Base-by-base conservation (phyloP, 139 green algal species). In the Choricystis sp. region DNA sequence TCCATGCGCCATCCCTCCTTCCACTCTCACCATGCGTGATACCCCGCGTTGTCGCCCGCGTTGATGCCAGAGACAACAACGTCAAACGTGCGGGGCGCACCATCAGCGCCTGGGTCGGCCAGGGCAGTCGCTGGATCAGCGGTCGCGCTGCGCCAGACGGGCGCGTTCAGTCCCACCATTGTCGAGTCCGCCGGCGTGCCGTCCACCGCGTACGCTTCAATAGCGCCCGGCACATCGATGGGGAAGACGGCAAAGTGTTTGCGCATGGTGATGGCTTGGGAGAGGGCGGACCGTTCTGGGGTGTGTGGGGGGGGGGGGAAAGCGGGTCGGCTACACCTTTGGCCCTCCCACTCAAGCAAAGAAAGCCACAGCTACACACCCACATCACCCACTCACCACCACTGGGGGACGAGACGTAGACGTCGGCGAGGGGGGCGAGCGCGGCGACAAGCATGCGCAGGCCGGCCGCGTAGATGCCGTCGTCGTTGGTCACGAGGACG, bases 11-110 rank as follows among this genome's bases (percentile, higher is more conserved):
- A n/a, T n/a, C n/a, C n/a, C n/a, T n/a, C n/a, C n/a, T n/a, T n/a
- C n/a, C n/a, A n/a, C n/a, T 24, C 67, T 69, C 90, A 92, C 23
- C 89, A 85, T 31, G 90, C 78, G 52, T 92, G 85, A 57, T 87
- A 67, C 4, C 85, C 85, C 28, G 66, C 75, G 72, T 92, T 92
- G 76, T 92, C 85, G 2, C 85, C 85, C 0, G 83, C 68, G 66
- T 92, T 92, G 71, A 92, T 92, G 55, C 85, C 83, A 19, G 26
- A 64, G 4, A 86, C 71, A 1, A 81, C 67, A 25, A 81, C 56
- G 31, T 79, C 71, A 72, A 83, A 86, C 2, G 26, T 4, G 16
- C 40, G 16, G 40, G 40, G 40, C 16, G 40, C 9, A 16, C 9
- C 9, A 21, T 9, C 9, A 16, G 40, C 16, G 40, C 40, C 40